Percentiles rank a stretch among this genome's conserved stretches.
Conservation (phyloP, 140 eudicot species). For the Ambrosia hybrid region DNA sequence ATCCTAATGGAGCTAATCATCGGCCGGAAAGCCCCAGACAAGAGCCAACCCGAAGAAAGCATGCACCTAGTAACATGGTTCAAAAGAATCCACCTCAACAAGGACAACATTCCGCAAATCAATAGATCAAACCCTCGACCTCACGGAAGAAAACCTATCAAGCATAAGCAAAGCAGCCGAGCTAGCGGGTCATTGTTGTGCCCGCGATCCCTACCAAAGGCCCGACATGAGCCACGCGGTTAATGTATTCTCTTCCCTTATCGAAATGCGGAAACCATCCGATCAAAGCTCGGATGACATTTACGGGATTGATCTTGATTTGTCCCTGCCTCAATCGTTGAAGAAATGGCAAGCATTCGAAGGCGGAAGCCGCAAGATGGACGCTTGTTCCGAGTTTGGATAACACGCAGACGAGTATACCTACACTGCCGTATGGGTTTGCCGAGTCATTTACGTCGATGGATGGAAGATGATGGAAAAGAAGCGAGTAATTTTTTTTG, state of each 20-base stretch:
- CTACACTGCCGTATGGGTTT: slow-evolving; percentile 72
- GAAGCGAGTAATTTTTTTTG: background rate
- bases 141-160: slow-evolving; percentile 66
- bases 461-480: slow-evolving; percentile 71
- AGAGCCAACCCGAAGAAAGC: slow-evolving; percentile 83
- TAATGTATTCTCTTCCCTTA: slow-evolving; percentile 69
- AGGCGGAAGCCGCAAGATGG: slow-evolving; percentile 51
- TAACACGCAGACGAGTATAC: slow-evolving; percentile 82
- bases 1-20: slow-evolving; percentile 84
- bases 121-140: slow-evolving; percentile 73
- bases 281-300: slow-evolving; percentile 61
- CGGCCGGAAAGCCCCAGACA: slow-evolving; percentile 80
- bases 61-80: slow-evolving; percentile 90
- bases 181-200: slow-evolving; percentile 87
- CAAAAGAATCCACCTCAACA: slow-evolving; percentile 63
- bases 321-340: slow-evolving; percentile 79
- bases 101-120: slow-evolving; percentile 72
- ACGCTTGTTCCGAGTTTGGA: slow-evolving; percentile 73
- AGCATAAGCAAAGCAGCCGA: slow-evolving; percentile 79
- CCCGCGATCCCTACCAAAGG: slow-evolving; percentile 75
- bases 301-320: slow-evolving; percentile 69
- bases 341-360: slow-evolving; percentile 89
- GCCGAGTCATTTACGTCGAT: slow-evolving; percentile 73
- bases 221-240: slow-evolving; percentile 96
- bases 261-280: slow-evolving; percentile 74